Conservation (phyloP, 331 rosid genomes). For the Pyracantha coccinea region DNA sequence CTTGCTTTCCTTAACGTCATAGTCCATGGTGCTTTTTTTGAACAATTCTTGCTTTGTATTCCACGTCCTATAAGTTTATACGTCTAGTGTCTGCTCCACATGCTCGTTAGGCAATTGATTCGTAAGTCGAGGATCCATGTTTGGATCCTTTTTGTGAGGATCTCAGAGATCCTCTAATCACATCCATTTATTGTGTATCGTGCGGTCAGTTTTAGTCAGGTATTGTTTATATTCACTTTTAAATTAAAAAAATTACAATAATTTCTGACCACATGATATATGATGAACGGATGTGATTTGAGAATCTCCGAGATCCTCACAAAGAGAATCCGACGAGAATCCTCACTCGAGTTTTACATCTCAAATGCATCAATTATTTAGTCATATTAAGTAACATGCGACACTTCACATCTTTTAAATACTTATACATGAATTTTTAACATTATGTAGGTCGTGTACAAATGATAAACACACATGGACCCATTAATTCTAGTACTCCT, state of each 20-base stretch:
- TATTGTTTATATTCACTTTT: no score
- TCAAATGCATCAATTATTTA: not conserved
- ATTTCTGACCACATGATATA: no score
- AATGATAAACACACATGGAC: not conserved
- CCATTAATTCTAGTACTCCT: not conserved
- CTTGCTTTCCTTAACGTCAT: not conserved
- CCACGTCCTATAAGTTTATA: not conserved
- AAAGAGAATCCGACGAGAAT: no score
- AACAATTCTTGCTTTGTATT: not conserved
- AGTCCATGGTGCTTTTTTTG: not conserved
- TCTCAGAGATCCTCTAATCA: rapidly evolving
- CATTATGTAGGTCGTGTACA: not conserved
- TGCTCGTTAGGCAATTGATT: no score
- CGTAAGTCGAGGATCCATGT: no score
- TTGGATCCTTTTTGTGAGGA: no score
- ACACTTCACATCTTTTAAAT: not conserved
- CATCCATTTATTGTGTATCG: rapidly evolving
- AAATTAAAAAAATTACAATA: no score
- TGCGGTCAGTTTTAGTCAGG: rapidly evolving
- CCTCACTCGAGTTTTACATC: not conserved
- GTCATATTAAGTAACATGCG: no score
- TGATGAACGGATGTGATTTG: no score
- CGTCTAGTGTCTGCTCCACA: not conserved
- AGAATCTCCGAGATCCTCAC: no score
- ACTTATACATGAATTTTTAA: not conserved